These are phyloP conservation scores for Chlamydomonas schloesseri DNA, from an alignment of 139 green algal genomes.

Conservation along the genomic window DNA sequence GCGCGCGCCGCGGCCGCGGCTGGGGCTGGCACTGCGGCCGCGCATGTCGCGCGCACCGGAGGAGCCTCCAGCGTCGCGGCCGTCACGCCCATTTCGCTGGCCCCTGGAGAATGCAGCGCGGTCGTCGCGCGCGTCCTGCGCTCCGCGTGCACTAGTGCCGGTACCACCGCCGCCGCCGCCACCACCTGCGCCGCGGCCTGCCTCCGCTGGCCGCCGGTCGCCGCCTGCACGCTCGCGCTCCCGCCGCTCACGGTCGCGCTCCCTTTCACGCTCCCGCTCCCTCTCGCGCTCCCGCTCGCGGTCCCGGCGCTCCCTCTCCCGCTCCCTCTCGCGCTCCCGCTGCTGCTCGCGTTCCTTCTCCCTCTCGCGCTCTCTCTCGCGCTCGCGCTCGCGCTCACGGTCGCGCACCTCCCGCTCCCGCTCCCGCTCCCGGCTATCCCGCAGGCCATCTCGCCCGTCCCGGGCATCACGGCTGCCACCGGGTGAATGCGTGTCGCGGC, in stretches of 20 bases:
- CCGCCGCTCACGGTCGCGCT: neutral
- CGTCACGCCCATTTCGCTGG: no score
- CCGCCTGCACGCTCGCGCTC: neutral
- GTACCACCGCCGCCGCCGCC: neutral
- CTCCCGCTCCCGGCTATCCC: neutral
- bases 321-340: neutral
- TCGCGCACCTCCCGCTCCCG: neutral
- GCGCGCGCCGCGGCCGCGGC: neutral
- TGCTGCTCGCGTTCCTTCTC: neutral
- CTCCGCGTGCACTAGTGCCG: no score
- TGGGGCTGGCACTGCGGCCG: no score
- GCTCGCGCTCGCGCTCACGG: neutral
- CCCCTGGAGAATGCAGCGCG: no score
- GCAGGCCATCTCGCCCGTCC: neutral
- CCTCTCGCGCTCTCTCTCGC: neutral
- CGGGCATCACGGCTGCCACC: neutral
- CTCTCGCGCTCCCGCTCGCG: constrained; percentile 4
- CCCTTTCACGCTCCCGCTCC: neutral
- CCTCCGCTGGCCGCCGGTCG: neutral
- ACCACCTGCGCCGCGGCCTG: no score
- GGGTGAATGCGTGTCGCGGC: no score
- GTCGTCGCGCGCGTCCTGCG: no score
- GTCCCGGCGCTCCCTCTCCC: no score
- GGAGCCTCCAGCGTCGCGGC: no score
- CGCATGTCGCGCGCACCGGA: no score